phyloP scores from a whole-genome alignment of 1,139 yeast species.

The Chernovozyma aurita region DNA sequence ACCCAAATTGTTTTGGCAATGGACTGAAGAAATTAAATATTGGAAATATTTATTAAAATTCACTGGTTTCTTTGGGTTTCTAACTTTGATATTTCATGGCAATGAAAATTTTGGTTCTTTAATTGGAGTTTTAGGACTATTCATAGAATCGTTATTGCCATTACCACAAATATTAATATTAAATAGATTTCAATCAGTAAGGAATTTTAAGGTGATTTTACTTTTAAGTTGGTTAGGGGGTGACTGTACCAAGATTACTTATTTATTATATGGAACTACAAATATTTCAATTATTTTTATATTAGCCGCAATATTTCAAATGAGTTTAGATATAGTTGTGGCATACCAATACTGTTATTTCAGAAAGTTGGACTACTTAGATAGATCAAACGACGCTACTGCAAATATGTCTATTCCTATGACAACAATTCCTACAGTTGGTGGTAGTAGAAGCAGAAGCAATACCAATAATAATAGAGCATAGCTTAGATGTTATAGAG shows the following conservation, averaged over 20 bases:
- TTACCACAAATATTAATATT: constrained; percentile 80
- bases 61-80: constrained; percentile 28
- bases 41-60: constrained; percentile 66
- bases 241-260: constrained; percentile 72
- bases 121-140: constrained; percentile 68
- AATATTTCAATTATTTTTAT: constrained; percentile 67
- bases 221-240: constrained; percentile 87
- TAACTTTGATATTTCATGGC: constrained; percentile 43
- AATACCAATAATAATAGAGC: too few relatives aligned
- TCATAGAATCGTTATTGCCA: constrained; percentile 80
- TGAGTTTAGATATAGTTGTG: constrained; percentile 68
- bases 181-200: constrained; percentile 62
- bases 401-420: too few relatives aligned
- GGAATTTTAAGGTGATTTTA: constrained; percentile 73
- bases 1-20: constrained; percentile 78
- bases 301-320: constrained; percentile 77
- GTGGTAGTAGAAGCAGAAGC: too few relatives aligned
- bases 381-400: background rate
- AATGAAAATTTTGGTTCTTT: constrained; percentile 45
- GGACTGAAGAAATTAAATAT: constrained; percentile 58
- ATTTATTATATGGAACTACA: constrained; percentile 67
- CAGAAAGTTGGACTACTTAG: constrained; percentile 15
- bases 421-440: too few relatives aligned
- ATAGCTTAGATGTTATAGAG: too few relatives aligned
- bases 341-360: constrained; percentile 71